phyloP scores from a whole-genome alignment of 176 grass and related monocot genomes.

The Carex littledalei region DNA sequence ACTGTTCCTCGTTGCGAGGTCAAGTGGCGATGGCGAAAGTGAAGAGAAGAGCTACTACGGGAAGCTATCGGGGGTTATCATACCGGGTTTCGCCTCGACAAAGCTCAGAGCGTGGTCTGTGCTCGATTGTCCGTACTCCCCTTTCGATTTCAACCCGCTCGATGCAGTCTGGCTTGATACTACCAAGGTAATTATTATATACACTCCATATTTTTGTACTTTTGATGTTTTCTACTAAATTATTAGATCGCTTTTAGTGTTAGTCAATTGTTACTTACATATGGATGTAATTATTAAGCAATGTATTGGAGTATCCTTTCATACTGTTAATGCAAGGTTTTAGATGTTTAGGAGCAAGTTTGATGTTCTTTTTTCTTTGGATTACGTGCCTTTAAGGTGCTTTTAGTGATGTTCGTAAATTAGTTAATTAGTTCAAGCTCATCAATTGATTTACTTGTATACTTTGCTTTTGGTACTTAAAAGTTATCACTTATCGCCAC shows the following conservation, averaged over 20 bases:
- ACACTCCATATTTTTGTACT: neutral
- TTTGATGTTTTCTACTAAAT: neutral
- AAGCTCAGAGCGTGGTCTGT: constrained; percentile 98
- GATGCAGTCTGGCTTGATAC: constrained; percentile 96
- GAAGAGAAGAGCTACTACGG: constrained; percentile 49
- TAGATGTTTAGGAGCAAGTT: constrained; percentile 2
- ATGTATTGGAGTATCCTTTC: neutral
- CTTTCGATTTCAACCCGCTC: constrained; percentile 94
- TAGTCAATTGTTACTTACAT: neutral
- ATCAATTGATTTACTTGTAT: neutral
- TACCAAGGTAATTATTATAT: constrained; percentile 41
- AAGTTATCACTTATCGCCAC: neutral
- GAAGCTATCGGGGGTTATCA: constrained; percentile 94
- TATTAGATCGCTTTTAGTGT: neutral
- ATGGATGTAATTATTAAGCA: neutral
- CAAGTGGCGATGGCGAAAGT: constrained; percentile 20
- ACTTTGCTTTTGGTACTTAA: neutral
- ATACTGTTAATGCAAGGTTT: neutral
- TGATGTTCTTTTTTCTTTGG: neutral
- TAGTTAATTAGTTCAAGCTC: neutral
- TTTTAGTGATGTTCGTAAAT: neutral
- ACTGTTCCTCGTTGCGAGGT: constrained; percentile 4
- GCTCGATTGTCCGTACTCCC: constrained; percentile 88
- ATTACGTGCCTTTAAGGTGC: neutral
- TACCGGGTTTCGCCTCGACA: constrained; percentile 91